Evolutionary conservation across 176 grass and related monocot genomes (phyloP), one percentile per base, ranked within the genome.

Genomic region (Oryza glumipatula): DNA sequence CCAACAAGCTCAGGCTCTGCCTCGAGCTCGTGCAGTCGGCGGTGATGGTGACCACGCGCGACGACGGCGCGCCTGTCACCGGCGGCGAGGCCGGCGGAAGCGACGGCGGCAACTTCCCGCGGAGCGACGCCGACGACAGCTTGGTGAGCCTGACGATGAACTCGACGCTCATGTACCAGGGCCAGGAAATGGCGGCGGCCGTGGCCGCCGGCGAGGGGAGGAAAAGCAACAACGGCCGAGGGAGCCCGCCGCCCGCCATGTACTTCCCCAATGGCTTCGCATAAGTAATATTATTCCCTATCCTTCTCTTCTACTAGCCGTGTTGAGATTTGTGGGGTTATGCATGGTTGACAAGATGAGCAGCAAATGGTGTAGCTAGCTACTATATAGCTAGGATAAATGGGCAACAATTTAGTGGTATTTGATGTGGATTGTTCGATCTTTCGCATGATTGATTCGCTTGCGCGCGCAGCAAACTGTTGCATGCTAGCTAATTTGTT

Each of bases 1-100:
- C 93, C 19, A 99, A 99, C 81, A 99, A 99, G 83, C 93, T 99
- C 71, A 83, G 96, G 75, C 89, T 99, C 6, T 99, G 96, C 85
- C 91, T 99, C 16, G 96, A 99, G 74, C 91, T 99, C 68, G 96
- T 99, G 65, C 96, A 99, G 81, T 99, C 93, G 0, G 96, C 96
- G 0, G 93, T 94, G 14, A 87, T 94, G 91, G 96, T 99, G 6
- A 86, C 94, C 74, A 89, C 93, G 15, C 85, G 96, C 23, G 96
- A 98, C 63, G 96, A 98, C 7, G 86, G 83, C 8, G 90, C 76
- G 3, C 58, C 23, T 9, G 63, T 14, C 3, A 67, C 8, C 11
- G 67, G 19, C 6, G 88, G 63, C 22, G 89, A 78, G 21, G 74
- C 74, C 3, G 80, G 74, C 5, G 80, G 75, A 69, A 86, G 75